phyloP scores from a whole-genome alignment of 83 land plant species.

The Thuja plicata region DNA sequence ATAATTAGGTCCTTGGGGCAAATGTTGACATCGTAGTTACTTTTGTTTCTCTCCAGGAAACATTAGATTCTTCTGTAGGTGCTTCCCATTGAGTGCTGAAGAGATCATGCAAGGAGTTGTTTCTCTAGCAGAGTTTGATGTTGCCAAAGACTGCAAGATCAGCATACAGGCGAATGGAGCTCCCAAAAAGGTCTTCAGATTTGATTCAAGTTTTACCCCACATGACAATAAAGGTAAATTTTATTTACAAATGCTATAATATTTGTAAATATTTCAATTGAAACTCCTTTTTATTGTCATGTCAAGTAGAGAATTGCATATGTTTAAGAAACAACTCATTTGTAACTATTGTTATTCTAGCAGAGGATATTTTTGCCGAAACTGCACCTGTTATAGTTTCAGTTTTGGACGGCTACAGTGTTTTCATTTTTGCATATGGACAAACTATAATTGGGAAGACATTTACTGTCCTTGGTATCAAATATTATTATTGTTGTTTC shows the following conservation, averaged over 20 bases:
- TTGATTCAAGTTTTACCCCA: too few relatives aligned
- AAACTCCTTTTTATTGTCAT: not conserved
- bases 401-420: conserved; percentile 97
- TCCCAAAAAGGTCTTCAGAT: too few relatives aligned
- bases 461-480: too few relatives aligned
- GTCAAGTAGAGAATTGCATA: not conserved
- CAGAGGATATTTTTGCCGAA: conserved; percentile 86
- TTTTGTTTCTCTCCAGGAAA: conserved; percentile 57
- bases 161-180: conserved; percentile 58
- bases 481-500: too few relatives aligned
- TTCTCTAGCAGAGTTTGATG: conserved; percentile 82
- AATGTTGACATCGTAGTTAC: not conserved
- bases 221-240: too few relatives aligned
- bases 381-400: conserved; percentile 89
- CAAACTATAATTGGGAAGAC: conserved; percentile 99
- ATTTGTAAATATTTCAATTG: too few relatives aligned
- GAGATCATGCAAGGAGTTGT: conserved; percentile 61
- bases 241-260: too few relatives aligned
- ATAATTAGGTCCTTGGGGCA: too few relatives aligned
- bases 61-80: conserved; percentile 91
- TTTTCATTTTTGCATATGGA: conserved; percentile 98
- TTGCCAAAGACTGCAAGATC: conserved; percentile 80
- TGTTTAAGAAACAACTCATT: too few relatives aligned
- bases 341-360: not conserved
- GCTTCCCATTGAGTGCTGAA: conserved; percentile 73